Evolutionary conservation across 495 filamentous ascomycete species (phyloP), one percentile per base, ranked within the genome.

Genomic region (Hypoxylon trugodes): DNA sequence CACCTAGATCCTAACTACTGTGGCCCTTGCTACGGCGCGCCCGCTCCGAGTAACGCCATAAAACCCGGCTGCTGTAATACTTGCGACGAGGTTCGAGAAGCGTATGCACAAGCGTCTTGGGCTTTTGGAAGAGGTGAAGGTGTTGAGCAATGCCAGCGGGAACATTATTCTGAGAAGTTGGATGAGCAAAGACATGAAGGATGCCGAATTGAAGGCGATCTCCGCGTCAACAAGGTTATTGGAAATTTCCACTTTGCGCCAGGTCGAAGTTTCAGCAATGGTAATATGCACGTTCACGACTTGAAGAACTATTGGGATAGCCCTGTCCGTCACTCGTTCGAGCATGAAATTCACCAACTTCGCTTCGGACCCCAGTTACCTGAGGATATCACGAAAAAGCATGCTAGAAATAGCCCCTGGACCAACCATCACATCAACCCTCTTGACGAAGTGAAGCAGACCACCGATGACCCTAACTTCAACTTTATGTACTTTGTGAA

Each of bases 401-500:
- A 82, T 28, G 67, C 70, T 33, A 86, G 79, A 62, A 70, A 75
- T 19, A 61, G 79, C 57, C 85, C 87, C 16, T 96, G 91, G 92
- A 91, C 90, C 10, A 93, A 92, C 71, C 91, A 96, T 74, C 91
- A 96, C 75, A 73, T 88, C 24, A 97, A 98, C 74, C 95, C 95
- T 1, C 83, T 99, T n/a, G 96, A 99, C 66, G 81, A 80, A 43
- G 91, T 90, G 6, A 76, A 82, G 64, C 93, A 97, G 80, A 72
- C 78, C 38, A 94, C 93, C 7, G 76, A 86, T 18, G 92, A 96
- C 64, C 85, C 89, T 46, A 89, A 87, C 33, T 97, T 82, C 81
- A 99, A 97, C 76, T 99, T 88, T 72, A 97, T 97, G 93, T 99
- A 99, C 80, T 99, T 98, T 73, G 82, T 99, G 74, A 99, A 99